Evolutionary conservation across 2,329 filamentous ascomycete genomes (phyloP).

Genomic region (Alternaria gansuensis): DNA sequence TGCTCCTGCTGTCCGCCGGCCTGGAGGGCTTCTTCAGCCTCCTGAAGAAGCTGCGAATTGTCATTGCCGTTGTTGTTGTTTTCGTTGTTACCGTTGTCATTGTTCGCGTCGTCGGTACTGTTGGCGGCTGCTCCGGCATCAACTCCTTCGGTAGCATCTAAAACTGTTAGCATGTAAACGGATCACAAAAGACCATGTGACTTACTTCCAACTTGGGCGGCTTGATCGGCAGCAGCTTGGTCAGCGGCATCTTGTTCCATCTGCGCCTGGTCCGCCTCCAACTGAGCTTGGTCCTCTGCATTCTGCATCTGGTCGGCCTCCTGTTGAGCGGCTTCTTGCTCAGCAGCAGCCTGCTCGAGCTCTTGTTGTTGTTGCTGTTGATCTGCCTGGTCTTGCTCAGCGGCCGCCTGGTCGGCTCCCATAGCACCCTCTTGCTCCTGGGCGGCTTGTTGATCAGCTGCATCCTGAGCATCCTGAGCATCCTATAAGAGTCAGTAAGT

Average conservation of each 20-base stretch:
- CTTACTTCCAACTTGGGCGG: constrained; percentile 27
- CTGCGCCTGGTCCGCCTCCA: constrained; percentile 12
- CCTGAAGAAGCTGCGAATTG: constrained; percentile 16
- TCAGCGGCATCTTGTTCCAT: constrained; percentile 15
- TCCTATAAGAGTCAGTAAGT: background rate
- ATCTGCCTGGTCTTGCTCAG: constrained; percentile 10
- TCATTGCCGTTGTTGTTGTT: constrained; percentile 20
- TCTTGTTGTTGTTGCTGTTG: constrained; percentile 11
- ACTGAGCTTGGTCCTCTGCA: constrained; percentile 13
- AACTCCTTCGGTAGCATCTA: constrained; percentile 21
- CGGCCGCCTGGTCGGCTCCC: constrained; percentile 10
- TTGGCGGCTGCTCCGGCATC: constrained; percentile 10
- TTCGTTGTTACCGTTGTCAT: constrained; percentile 1
- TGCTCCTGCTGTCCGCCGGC: constrained; percentile 20
- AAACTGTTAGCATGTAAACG: constrained; percentile 1
- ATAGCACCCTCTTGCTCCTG: constrained; percentile 7
- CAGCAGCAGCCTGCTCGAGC: constrained; percentile 16
- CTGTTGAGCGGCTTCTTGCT: constrained; percentile 14
- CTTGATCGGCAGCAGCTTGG: constrained; percentile 8
- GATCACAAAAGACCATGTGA: background rate
- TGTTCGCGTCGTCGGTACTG: constrained; percentile 1
- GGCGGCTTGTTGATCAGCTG: constrained; percentile 14
- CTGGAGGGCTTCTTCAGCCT: constrained; percentile 20
- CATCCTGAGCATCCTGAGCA: constrained; percentile 11
- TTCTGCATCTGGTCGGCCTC: constrained; percentile 14